Evolutionary conservation across 1,284 basidiomycete species (phyloP), one percentile per base, ranked within the genome.

Genomic region (Irpex lacteus): DNA sequence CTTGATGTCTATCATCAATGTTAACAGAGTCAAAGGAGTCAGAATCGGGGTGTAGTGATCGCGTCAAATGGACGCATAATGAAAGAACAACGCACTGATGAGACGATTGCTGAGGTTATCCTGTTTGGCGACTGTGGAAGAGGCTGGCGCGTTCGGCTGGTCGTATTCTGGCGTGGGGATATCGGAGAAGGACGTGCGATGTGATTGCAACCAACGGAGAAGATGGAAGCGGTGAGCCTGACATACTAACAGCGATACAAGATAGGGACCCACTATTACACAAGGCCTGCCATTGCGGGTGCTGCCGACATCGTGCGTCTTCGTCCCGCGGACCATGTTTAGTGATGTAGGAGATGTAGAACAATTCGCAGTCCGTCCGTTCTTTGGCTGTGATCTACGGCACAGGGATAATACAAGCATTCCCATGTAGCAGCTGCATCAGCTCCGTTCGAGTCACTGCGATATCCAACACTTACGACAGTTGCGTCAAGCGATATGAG

Each of bases 291-390:
- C 89, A 92, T 61, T 83, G 86, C 44, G 88, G 88, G 70, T 92
- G 87, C 67, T 77, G 74, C 69, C 75, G 72, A 60, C 69, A 68
- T 61, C 82, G 80, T 63, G 79, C 80, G 32, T 81, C 78, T 19
- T 85, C 82, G 37, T 79, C 75, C 21, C 74, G 73, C 38, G 78
- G 75, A 53, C 74, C 71, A 53, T 82, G 75, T 59, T 82, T 83
- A 60, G 80, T 78, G 66, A 90, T 78, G 70, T 79, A 82, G 40
- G 88, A 88, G 60, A 96, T 79, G 76, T 96, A 97, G 72, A 91
- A 93, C 50, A 94, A 76, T 76, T 98, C 96, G 59, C 91, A 88
- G 71, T 98, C 96, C n/a, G 77, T 81, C 44, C 96, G 82, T 73
- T 97, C 95, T 66, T 84, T 85, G 6, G 75, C 63, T 4, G 88